A percentile compares a stretch with the other conserved stretches of the same genome.
phyloP scores from a whole-genome alignment of 371 early-diverging fungal species.

The Chytridium lagenaria region DNA sequence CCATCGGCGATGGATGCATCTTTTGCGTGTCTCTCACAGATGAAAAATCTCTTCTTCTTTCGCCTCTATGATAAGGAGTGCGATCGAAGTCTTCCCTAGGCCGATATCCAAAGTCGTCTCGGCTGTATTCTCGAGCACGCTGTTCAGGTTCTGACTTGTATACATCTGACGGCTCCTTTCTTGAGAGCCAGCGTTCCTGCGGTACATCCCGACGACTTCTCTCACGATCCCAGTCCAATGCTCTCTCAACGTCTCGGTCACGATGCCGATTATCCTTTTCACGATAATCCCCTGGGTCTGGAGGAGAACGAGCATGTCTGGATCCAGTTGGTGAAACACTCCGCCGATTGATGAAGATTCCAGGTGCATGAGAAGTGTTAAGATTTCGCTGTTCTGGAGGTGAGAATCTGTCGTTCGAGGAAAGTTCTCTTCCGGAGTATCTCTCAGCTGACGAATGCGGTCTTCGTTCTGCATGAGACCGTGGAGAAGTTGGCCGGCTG shows the following conservation, averaged over 20 bases:
- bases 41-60: not conserved
- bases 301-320: not conserved
- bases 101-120: not conserved
- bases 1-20: no score
- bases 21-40: not conserved
- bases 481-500: not conserved
- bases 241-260: slow-evolving; percentile 10
- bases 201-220: slow-evolving; percentile 8
- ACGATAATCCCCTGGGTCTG: not conserved
- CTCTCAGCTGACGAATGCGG: not conserved
- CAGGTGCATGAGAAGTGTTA: not conserved
- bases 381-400: not conserved
- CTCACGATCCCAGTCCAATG: slow-evolving; percentile 14
- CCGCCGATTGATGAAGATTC: not conserved
- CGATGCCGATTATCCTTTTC: slow-evolving; percentile 1
- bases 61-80: not conserved
- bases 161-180: not conserved
- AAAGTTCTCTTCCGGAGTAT: not conserved
- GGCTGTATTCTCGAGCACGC: not conserved
- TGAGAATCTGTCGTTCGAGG: not conserved
- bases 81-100: not conserved
- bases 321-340: not conserved
- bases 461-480: not conserved
- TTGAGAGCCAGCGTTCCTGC: not conserved
- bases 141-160: not conserved